Conservation (phyloP, 225 moss, liverwort and hornwort species). For the Lunularia cruciata region DNA sequence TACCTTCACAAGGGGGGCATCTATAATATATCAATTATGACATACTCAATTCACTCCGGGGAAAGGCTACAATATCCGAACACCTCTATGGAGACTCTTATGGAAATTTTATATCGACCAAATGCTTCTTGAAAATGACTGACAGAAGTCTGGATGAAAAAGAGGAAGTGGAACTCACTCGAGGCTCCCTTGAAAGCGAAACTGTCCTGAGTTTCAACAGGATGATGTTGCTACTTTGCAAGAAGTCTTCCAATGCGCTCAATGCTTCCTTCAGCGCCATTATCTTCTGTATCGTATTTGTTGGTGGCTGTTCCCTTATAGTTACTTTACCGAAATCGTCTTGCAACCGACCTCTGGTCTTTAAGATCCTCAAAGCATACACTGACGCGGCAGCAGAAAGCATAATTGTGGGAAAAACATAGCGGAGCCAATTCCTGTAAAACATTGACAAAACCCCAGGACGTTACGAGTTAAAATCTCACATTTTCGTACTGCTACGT, state of each 20-base stretch:
- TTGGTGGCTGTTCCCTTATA: slow-evolving; percentile 76
- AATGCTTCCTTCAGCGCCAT: slow-evolving; percentile 94
- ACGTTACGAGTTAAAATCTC: neutral
- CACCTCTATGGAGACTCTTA: too few relatives aligned
- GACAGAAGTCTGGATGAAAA: neutral
- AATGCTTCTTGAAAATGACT: neutral
- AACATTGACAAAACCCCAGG: neutral
- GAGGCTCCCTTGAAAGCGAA: slow-evolving; percentile 68
- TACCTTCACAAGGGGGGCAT: too few relatives aligned
- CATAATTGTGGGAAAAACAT: slow-evolving; percentile 62
- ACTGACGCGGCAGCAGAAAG: slow-evolving; percentile 63
- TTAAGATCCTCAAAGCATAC: slow-evolving; percentile 60
- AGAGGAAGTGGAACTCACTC: slow-evolving; percentile 41
- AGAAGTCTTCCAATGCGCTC: slow-evolving; percentile 68
- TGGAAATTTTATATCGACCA: too few relatives aligned
- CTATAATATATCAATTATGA: too few relatives aligned
- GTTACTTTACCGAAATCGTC: slow-evolving; percentile 77
- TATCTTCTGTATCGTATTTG: slow-evolving; percentile 90
- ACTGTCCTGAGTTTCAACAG: slow-evolving; percentile 78
- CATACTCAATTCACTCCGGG: too few relatives aligned
- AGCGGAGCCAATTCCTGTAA: slow-evolving; percentile 87
- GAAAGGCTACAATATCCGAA: too few relatives aligned
- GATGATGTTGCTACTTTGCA: slow-evolving; percentile 66
- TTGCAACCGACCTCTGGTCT: slow-evolving; percentile 59
- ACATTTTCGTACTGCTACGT: neutral